phyloP scores from a whole-genome alignment of 352 stramenopile species.

The Globisporangium takayamanum region DNA sequence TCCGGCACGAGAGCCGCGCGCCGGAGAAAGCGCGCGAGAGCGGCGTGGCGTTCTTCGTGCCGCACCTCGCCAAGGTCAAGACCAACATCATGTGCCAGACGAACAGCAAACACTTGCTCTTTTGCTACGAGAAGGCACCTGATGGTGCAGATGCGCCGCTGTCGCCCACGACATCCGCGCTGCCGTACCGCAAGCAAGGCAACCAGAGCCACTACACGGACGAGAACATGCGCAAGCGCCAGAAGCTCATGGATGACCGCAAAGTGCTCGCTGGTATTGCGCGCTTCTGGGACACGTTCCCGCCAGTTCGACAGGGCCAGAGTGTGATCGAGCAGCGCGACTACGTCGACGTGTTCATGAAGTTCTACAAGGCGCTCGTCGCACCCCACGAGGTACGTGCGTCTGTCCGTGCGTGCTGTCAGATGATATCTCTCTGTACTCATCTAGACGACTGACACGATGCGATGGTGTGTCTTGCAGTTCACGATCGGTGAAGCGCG shows the following conservation, averaged over 20 bases:
- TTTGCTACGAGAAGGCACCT: conserved; percentile 33
- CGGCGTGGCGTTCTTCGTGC: conserved; percentile 52
- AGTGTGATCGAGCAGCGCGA: conserved; percentile 40
- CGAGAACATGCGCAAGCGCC: conserved; percentile 53
- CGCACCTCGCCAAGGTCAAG: conserved; percentile 62
- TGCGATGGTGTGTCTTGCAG: conserved; percentile 2
- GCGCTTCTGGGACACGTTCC: conserved; percentile 75
- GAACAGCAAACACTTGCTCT: conserved; percentile 41
- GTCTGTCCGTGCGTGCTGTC: neutral
- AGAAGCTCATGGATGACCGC: conserved; percentile 43
- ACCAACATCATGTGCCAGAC: conserved; percentile 52
- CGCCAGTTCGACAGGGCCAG: conserved; percentile 37
- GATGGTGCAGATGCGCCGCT: neutral
- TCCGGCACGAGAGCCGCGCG: conserved; percentile 22
- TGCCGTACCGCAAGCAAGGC: conserved; percentile 70
- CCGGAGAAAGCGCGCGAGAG: conserved; percentile 27
- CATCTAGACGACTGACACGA: neutral
- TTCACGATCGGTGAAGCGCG: conserved; percentile 66
- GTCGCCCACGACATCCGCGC: conserved; percentile 12
- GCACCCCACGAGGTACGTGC: conserved; percentile 35
- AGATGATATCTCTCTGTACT: neutral
- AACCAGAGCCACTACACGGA: conserved; percentile 61
- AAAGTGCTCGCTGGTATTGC: conserved; percentile 40
- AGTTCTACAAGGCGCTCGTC: conserved; percentile 78
- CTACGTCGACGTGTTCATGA: conserved; percentile 77